Evolutionary conservation across 2,329 filamentous ascomycete species (phyloP), one percentile per base, ranked within the genome.

Genomic region (Aspergillus alliaceus): DNA sequence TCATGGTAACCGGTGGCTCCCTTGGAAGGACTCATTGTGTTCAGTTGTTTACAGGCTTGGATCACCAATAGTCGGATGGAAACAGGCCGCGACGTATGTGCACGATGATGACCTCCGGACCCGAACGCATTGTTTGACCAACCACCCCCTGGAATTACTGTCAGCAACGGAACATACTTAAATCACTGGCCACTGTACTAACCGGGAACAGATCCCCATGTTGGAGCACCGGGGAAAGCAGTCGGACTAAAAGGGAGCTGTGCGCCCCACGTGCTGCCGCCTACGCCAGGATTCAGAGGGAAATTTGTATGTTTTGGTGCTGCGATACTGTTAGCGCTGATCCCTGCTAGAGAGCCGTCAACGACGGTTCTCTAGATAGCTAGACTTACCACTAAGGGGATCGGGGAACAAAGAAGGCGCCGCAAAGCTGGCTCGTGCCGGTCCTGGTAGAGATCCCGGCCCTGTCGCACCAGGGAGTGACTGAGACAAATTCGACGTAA

Each of bases 41-140:
- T 75, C n/a, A 87, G 72, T 53, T 83, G 78, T 70, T 90, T 89
- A 79, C 91, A 96, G 3, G 90, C 90, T 51, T 87, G 84, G 63
- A 90, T 93, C 18, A 96, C 84, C 71, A 91, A 83, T 57, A 89
- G 79, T 39, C 91, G 87, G 53, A 96, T 82, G 1, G 84, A 79
- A 15, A 91, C 82, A 20, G 89, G 85, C 12, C 89, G 84, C 48
- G 87, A 86, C 53, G 86, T 84, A 52, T 79, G 76, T 5, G 81
- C 76, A 6, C 84, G 80, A 64, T 77, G 70, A 61, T 75, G 72
- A 51, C 72, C 69, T 40, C 76, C 75, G 37, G 81, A 65, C 25
- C 81, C 80, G 62, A 86, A 86, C 2, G 77, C 75, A 57, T 74
- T 77, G 57, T 44, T 44, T 12, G 76, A 64, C 77, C 80, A 82